Evolutionary conservation across 352 stramenopile genomes (phyloP), one percentile per base, ranked within the genome.

Genomic region (Globisporangium ultimum): DNA sequence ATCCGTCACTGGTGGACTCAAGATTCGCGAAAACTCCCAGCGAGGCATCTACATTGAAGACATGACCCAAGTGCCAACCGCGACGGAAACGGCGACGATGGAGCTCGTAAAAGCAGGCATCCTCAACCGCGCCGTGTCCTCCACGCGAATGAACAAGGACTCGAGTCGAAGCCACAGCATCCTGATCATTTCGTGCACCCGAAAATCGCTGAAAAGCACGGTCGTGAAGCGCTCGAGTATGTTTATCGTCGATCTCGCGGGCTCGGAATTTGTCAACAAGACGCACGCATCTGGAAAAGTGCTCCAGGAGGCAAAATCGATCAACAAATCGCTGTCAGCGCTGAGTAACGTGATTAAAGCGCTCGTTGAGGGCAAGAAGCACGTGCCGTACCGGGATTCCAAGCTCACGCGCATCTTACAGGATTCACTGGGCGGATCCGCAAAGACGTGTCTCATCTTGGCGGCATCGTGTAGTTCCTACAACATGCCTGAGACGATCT

Each of bases 401-500:
- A 95, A 95, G 64, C 80, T 96, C 49, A 95, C 87, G 17, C 66
- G 80, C n/a, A 59, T 95, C 17, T 57, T 96, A 6, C 82, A 94
- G 67, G 93, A 98, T 63, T 95, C 83, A 22, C 74, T 98, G 0
- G 92, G 95, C 21, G 95, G 95, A 5, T 80, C 80, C 34, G 95
- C 91, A 52, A 98, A 98, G 68, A 98, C 95, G 17, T 97, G 92
- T 54, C 87, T 99, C 55, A 97, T 99, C 60, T 90, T 97, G 1
- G 98, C 97, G 7, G 77, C 98, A 9, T 91, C 82, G 5, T 88
- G 78, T 51, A 88, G 77, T 59, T 88, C 79, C 28, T 91, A 87
- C 64, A 90, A 93, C 62, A 85, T 91, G 70, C 18, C 78, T 0
- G 83, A 93, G 56, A 93, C 83, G 6, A 89, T 93, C 22, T 91